Evolutionary conservation across 2,329 filamentous ascomycete genomes (phyloP), one percentile per base, ranked within the genome.

Genomic region (Scedosporium minutisporum): DNA sequence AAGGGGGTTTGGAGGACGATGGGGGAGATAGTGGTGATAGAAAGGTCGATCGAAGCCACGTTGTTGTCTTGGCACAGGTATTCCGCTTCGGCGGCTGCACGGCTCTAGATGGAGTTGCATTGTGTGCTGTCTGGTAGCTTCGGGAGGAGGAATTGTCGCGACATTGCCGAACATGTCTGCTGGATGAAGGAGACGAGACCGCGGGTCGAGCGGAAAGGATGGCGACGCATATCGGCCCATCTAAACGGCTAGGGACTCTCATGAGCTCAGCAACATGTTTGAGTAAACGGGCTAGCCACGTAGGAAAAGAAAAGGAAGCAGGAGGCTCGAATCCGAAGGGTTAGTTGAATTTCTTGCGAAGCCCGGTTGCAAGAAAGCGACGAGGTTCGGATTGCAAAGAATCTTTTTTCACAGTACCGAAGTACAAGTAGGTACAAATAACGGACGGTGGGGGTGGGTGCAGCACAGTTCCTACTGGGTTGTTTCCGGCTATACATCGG

Each of bases 241-340:
- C 81, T 75, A 84, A 78, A 81, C 80, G 80, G 76, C 76, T 80
- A 69, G 78, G 75, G 75, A 80, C 75, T 81, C 80, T 85, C 83
- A 86, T 86, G 80, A 77, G 82, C 74, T 78, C 76, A 76, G 79
- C 77, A 73, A 76, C 80, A 82, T 82, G 74, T 67, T 77, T 53
- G 57, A 6, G 27, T 48, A 23, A 10, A 64, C 62, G 61, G 33
- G 10, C 42, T 55, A 21, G 44, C 61, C 46, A 63, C 63, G 33
- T 64, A 58, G 25, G 62, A 33, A 23, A 63, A 63, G n/a, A 4
- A 53, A 18, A 38, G 29, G 27, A 58, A 59, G 41, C 23, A 18
- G 44, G 2, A 51, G 18, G 33, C 10, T 25, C 38, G 51, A 55
- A 55, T 46, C 16, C 16, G 14, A 29, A 12, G 23, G 27, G 10